A percentile compares a stretch with the other conserved stretches of the same genome.
phyloP scores from a whole-genome alignment of 164 flowering plant species.

The Stephania japonica region DNA sequence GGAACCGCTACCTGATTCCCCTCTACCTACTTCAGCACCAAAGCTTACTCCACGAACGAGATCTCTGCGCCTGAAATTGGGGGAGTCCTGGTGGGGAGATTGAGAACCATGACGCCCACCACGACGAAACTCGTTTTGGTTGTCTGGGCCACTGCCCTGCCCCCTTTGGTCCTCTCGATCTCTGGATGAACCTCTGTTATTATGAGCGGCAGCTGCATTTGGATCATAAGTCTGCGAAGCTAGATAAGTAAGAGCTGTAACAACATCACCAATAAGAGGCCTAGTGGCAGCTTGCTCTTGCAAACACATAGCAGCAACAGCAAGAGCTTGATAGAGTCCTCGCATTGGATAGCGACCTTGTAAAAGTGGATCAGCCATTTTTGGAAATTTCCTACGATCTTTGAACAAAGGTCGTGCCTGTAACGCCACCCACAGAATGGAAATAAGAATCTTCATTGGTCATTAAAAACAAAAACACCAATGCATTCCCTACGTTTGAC shows the following conservation, averaged over 20 bases:
- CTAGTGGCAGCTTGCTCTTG: slow-evolving; percentile 94
- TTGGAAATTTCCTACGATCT: slow-evolving; percentile 84
- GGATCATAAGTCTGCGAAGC: slow-evolving; percentile 88
- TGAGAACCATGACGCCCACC: slow-evolving; percentile 43
- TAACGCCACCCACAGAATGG: slow-evolving; percentile 17
- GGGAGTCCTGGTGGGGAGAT: slow-evolving; percentile 58
- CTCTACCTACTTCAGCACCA: slow-evolving; percentile 43
- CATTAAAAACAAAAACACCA: neutral
- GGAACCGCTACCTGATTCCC: slow-evolving; percentile 56
- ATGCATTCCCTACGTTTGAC: neutral
- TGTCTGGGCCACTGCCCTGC: slow-evolving; percentile 37
- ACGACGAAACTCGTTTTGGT: slow-evolving; percentile 31
- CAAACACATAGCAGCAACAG: slow-evolving; percentile 96
- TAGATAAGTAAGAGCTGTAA: slow-evolving; percentile 82
- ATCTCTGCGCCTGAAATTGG: slow-evolving; percentile 53
- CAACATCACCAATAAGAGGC: slow-evolving; percentile 91
- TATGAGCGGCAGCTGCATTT: slow-evolving; percentile 48
- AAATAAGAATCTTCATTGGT: neutral
- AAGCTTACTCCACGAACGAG: slow-evolving; percentile 32
- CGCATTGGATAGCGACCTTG: slow-evolving; percentile 88
- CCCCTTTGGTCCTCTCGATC: slow-evolving; percentile 41
- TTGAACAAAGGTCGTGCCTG: slow-evolving; percentile 92
- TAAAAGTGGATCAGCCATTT: slow-evolving; percentile 89
- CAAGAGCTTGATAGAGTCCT: slow-evolving; percentile 94
- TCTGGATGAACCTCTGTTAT: slow-evolving; percentile 52